Evolutionary conservation across 2,329 filamentous ascomycete genomes (phyloP).

Genomic region (Metarhizium humberi): DNA sequence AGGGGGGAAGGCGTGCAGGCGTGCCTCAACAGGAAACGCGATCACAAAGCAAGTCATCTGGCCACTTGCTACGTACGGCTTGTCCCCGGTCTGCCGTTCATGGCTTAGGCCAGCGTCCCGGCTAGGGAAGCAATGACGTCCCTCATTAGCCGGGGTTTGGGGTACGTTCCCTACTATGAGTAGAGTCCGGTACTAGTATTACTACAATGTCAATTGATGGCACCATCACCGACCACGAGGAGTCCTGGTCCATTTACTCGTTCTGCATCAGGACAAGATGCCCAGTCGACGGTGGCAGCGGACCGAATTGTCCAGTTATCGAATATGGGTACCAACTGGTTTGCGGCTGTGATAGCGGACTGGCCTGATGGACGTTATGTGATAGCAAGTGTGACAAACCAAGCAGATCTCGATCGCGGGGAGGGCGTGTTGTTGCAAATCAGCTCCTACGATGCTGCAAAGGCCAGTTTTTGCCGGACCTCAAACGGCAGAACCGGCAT

Average conservation of each 20-base stretch:
- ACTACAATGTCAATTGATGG: too few species aligned
- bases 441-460: background rate
- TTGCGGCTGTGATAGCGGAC: slow-evolving; percentile 1
- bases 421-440: background rate
- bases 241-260: too few species aligned
- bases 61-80: background rate
- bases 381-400: background rate
- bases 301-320: background rate
- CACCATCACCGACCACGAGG: too few species aligned
- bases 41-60: background rate
- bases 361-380: background rate
- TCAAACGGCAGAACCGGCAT: background rate
- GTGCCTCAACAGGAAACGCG: background rate
- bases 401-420: slow-evolving; percentile 6
- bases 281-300: too few species aligned
- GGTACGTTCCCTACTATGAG: too few species aligned
- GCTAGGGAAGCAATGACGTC: background rate
- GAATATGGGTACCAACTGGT: background rate
- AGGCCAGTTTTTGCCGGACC: too few species aligned
- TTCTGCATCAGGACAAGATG: too few species aligned
- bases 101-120: background rate
- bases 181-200: too few species aligned
- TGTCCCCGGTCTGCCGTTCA: background rate
- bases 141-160: background rate
- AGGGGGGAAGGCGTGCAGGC: background rate